phyloP scores from a whole-genome alignment of 2,329 filamentous ascomycete genomes.

The Eutypella sp. region DNA sequence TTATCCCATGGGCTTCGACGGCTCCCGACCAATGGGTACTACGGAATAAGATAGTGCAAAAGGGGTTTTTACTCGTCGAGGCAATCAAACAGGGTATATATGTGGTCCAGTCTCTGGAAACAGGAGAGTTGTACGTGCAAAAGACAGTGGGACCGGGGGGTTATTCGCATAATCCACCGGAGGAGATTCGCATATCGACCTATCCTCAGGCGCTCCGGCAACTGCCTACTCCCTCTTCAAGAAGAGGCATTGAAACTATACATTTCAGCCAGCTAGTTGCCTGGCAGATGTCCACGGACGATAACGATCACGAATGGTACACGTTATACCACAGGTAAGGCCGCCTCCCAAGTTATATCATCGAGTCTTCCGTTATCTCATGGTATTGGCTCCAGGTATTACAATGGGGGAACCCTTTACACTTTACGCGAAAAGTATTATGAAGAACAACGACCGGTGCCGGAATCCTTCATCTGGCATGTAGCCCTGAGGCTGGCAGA shows the following conservation, averaged over 20 bases:
- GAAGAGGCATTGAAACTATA: not conserved
- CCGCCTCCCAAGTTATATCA: not conserved
- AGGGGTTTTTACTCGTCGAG: not conserved
- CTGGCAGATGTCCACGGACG: not conserved
- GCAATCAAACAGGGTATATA: not conserved
- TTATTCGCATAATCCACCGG: not conserved
- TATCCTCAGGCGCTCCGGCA: not conserved
- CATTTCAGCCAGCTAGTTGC: not conserved
- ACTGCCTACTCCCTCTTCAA: not conserved
- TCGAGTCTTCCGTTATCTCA: not conserved
- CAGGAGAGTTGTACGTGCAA: not conserved
- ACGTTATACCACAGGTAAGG: not conserved
- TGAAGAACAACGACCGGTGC: not conserved
- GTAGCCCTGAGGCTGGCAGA: not conserved
- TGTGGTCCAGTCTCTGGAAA: not conserved
- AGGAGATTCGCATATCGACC: not conserved
- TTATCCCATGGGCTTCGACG: not conserved
- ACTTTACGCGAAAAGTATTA: not conserved
- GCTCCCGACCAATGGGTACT: not conserved
- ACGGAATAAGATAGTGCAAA: not conserved
- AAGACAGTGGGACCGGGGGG: not conserved
- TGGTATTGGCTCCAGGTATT: not conserved
- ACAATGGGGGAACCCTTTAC: not conserved
- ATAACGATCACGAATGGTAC: not conserved
- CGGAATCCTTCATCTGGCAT: constrained; percentile 1